Evolutionary conservation across 768 basidiomycete genomes (phyloP).

Genomic region (Macrolepiota dolichaula): DNA sequence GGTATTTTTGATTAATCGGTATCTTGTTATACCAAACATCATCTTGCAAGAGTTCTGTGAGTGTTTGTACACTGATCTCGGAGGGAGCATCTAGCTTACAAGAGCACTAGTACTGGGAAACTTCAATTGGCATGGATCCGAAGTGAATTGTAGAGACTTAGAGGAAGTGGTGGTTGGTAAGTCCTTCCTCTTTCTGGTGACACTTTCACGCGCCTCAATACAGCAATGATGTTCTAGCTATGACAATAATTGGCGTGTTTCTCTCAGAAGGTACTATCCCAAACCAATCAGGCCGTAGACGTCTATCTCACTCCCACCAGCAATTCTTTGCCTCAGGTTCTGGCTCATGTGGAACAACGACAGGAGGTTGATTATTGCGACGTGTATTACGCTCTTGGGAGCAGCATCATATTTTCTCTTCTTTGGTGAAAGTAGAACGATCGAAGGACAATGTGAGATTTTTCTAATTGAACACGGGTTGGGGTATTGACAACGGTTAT

Average conservation of each 20-base stretch:
- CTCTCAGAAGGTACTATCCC: not conserved
- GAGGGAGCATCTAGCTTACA: not conserved
- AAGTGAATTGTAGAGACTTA: not conserved
- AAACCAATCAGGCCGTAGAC: not conserved
- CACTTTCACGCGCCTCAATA: not conserved
- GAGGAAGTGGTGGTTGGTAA: not conserved
- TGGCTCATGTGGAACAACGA: not conserved
- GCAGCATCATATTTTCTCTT: not conserved
- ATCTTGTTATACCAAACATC: not conserved
- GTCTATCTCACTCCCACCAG: not conserved
- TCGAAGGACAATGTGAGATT: not conserved
- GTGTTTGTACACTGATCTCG: not conserved
- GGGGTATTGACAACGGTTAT: not conserved
- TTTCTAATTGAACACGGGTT: not conserved
- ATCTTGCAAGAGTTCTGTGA: not conserved
- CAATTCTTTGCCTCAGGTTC: not conserved
- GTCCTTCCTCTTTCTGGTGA: not conserved
- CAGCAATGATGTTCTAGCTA: not conserved
- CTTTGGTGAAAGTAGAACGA: not conserved
- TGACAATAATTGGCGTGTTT: not conserved
- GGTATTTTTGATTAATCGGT: not conserved
- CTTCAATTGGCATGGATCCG: not conserved
- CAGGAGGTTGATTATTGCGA: not conserved
- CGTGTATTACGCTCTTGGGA: not conserved
- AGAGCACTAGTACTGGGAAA: not conserved